A percentile compares a stretch with the other conserved stretches of the same genome.
These are phyloP conservation scores for Penicillium maclennaniae DNA, from an alignment of 495 filamentous ascomycete species.

Conservation along the genomic window DNA sequence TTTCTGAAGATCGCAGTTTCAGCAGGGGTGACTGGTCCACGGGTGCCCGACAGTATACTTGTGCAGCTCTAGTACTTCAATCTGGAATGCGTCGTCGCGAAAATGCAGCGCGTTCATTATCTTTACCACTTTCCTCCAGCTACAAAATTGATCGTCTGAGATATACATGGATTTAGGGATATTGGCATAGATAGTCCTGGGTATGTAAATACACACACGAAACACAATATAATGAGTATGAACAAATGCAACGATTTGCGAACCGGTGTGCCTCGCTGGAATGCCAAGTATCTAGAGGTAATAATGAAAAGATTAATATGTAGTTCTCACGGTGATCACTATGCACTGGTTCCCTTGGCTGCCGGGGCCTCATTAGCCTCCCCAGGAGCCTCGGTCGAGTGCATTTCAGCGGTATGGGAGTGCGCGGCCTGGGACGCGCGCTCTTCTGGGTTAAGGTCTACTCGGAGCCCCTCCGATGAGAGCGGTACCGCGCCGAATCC, in stretches of 20 bases:
- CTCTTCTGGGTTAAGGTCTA: conserved; percentile 8
- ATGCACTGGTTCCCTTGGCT: background rate
- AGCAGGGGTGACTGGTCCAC: no score
- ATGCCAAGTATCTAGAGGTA: conserved; percentile 7
- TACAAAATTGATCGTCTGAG: background rate
- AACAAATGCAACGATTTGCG: background rate
- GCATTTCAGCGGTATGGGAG: background rate
- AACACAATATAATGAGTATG: background rate
- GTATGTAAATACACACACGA: background rate
- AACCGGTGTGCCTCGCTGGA: conserved; percentile 13
- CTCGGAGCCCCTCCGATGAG: conserved; percentile 9
- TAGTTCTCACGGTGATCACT: background rate
- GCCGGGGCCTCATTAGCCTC: background rate
- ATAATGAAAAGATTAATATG: background rate
- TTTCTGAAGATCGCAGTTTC: background rate
- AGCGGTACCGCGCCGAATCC: conserved; percentile 22
- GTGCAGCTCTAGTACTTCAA: background rate
- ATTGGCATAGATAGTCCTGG: background rate
- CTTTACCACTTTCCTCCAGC: conserved; percentile 1
- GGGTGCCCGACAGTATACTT: no score
- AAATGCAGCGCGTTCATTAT: conserved; percentile 4
- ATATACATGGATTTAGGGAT: background rate
- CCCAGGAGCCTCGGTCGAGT: background rate
- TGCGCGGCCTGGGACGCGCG: background rate
- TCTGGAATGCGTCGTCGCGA: background rate